Base-by-base conservation (phyloP, 106 monocot species). In the Phalaenopsis aphrodite region DNA sequence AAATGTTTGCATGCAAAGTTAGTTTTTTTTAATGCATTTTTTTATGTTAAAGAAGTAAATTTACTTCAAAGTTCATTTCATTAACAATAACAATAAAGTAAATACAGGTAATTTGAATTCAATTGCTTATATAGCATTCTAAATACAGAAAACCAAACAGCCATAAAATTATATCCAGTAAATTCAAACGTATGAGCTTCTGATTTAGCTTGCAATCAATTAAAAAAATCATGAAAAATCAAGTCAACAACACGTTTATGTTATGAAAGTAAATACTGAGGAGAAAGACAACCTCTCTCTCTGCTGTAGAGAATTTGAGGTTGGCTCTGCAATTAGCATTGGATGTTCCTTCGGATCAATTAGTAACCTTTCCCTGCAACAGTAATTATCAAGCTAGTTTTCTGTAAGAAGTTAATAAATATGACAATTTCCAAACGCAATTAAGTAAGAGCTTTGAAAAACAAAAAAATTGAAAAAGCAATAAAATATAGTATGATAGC, bases 301-400 rank as follows among this genome's bases (percentile, higher is more conserved):
- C 87, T 98, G 97, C 37, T 89, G 92, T 45, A 90, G 89, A 57
- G 82, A 81, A 80, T 94, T 98, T 41, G 84, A 89, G 82, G 94
- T 94, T 83, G 97, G 89, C 79, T 98, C 97, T 75, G 97, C 90
- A 19, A 98, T 87, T 64, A 94, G 84, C 92, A 98, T 98, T 72
- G 97, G 97, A 85, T 94, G 97, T 82, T 94, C 97, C 80, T 85
- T 92, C 37, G 97, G 97, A 89, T 98, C 89, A 86, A 98, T 91
- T 52, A 89, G 65, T 14, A 98, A 80, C 36, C 89, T 78, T 78
- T 94, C 88, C 83, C 97, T 98, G 85, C 57, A 72, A 80, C 72
- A 61, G 24, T 72, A 5, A 74, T 38, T 69, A 69, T 61, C 18
- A 61, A 61, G 19, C 14, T 39, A 39, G 69, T 69, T 69, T 1